Evolutionary conservation across 768 basidiomycete species (phyloP).

Genomic region (Termitomyces sp.): DNA sequence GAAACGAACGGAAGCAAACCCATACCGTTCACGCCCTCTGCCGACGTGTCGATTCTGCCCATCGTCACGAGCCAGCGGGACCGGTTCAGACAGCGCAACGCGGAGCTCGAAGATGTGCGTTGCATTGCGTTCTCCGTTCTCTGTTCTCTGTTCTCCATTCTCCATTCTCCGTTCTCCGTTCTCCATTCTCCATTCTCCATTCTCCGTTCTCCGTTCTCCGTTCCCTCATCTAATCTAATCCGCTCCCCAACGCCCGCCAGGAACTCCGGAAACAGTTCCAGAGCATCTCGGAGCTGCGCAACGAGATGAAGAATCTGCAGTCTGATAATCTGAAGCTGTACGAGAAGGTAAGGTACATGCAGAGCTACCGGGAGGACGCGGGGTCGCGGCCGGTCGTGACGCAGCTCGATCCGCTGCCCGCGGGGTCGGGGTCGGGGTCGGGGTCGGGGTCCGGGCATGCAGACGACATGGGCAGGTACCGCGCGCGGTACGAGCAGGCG

Average conservation of each 20-base stretch:
- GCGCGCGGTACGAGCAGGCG: constrained; percentile 88
- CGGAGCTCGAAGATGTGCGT: constrained; percentile 89
- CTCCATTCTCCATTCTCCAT: no score
- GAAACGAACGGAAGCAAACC: constrained; percentile 7
- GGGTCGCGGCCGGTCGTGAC: constrained; percentile 40
- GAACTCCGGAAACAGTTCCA: constrained; percentile 96
- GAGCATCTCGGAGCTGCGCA: constrained; percentile 86
- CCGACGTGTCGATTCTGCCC: constrained; percentile 93
- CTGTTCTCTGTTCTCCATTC: no score
- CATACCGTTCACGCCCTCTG: constrained; percentile 32
- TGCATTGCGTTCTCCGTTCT: neutral
- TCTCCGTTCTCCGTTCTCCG: no score
- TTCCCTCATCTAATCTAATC: no score
- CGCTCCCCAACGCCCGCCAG: no score
- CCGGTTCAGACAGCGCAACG: constrained; percentile 94
- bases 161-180: no score
- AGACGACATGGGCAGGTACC: constrained; percentile 86
- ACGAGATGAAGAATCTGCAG: constrained; percentile 89
- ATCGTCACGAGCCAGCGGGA: constrained; percentile 98
- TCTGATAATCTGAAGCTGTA: constrained; percentile 96
- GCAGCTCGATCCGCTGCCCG: constrained; percentile 65
- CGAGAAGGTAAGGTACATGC: constrained; percentile 99
- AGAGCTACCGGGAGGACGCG: constrained; percentile 84
- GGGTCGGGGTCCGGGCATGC: constrained; percentile 26
- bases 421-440: constrained; percentile 25